These are phyloP conservation scores for Gaeumannomyces sp. DNA, from an alignment of 2,329 filamentous ascomycete genomes.

Conservation along the genomic window DNA sequence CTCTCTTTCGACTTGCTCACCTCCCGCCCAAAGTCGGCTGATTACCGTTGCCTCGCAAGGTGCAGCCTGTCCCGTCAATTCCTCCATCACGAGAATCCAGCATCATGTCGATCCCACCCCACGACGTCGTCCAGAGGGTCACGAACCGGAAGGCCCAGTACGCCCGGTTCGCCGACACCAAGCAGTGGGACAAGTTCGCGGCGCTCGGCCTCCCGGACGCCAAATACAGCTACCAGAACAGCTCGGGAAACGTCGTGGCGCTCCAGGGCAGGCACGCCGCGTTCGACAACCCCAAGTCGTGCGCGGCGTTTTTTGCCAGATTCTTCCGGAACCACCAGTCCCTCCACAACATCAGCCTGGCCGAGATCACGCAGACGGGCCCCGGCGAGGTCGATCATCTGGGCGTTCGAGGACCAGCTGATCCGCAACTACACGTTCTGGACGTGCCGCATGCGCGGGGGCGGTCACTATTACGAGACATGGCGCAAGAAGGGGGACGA, in stretches of 20 bases:
- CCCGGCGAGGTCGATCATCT: background rate
- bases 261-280: background rate
- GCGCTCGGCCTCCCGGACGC: slow-evolving; percentile 20
- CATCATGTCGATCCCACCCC: slow-evolving; percentile 13
- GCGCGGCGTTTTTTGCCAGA: background rate
- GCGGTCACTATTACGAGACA: background rate
- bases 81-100: background rate
- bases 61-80: background rate
- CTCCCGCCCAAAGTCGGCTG: no score
- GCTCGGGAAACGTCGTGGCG: background rate
- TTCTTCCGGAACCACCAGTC: background rate
- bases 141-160: slow-evolving; percentile 22
- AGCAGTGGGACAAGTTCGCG: slow-evolving; percentile 20
- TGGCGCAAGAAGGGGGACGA: background rate
- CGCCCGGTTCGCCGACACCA: slow-evolving; percentile 21
- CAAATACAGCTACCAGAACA: slow-evolving; percentile 15
- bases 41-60: no score
- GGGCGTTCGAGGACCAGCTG: background rate
- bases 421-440: background rate
- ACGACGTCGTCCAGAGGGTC: slow-evolving; percentile 20
- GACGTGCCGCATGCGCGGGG: background rate
- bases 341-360: background rate
- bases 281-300: background rate
- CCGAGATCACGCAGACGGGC: background rate
- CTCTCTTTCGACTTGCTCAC: no score